These are phyloP conservation scores for Spirogloea muscicola DNA, from an alignment of 139 green algal genomes.

Conservation along the genomic window DNA sequence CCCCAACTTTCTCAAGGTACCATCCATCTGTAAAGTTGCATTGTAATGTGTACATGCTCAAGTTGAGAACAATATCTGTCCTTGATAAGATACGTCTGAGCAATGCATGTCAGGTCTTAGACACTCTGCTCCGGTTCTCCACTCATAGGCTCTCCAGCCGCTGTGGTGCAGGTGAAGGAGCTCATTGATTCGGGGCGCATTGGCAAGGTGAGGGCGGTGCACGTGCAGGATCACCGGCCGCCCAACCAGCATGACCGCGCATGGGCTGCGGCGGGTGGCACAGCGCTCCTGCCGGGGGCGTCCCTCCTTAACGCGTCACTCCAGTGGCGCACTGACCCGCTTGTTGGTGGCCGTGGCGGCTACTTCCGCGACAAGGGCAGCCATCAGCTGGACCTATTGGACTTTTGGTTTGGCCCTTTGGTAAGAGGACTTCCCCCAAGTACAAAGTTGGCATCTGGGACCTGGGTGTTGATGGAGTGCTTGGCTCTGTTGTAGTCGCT, in stretches of 20 bases:
- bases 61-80: too few species aligned
- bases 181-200: constrained; percentile 12
- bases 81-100: too few species aligned
- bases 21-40: too few species aligned
- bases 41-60: too few species aligned
- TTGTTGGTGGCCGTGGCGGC: constrained; percentile 1
- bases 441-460: too few species aligned
- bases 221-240: constrained; percentile 32
- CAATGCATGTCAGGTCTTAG: too few species aligned
- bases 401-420: constrained; percentile 2
- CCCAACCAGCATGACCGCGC: constrained; percentile 20
- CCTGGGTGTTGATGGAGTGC: too few species aligned
- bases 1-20: constrained; percentile 46
- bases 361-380: constrained; percentile 37
- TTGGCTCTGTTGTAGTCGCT: too few species aligned
- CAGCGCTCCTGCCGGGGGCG: constrained; percentile 9
- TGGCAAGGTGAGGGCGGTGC: constrained; percentile 15
- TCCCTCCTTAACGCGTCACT: not conserved
- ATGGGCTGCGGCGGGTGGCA: constrained; percentile 11
- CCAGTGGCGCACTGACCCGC: not conserved
- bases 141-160: too few species aligned
- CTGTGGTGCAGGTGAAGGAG: constrained; percentile 10
- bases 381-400: constrained; percentile 27
- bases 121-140: too few species aligned
- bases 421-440: too few species aligned